Percentiles rank a stretch among this genome's conserved stretches.
These are phyloP conservation scores for Dactylellina parvicollis DNA, from an alignment of 2,329 filamentous ascomycete species.

Conservation along the genomic window DNA sequence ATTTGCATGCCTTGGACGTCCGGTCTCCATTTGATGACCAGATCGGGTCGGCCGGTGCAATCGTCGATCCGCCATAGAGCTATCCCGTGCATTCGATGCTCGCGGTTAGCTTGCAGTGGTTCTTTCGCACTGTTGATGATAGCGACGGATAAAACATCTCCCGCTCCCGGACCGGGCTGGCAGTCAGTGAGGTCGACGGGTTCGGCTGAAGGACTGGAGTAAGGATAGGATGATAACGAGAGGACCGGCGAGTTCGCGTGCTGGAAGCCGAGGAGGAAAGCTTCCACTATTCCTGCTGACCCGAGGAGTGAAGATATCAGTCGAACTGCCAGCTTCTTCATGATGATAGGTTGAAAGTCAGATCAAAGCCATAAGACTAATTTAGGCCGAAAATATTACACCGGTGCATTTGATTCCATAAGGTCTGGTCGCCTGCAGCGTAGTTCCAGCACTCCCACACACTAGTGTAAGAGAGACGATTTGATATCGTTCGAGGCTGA, in stretches of 20 bases:
- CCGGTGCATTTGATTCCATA: too few relatives aligned
- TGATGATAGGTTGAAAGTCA: not conserved
- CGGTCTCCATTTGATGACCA: conserved; percentile 27
- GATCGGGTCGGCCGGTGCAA: conserved; percentile 9
- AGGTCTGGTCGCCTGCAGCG: too few relatives aligned
- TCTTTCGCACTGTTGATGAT: conserved; percentile 27
- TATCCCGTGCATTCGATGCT: conserved; percentile 15
- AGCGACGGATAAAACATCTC: conserved; percentile 20
- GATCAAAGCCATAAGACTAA: too few relatives aligned
- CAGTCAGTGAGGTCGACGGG: conserved; percentile 19
- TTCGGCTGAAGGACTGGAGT: not conserved
- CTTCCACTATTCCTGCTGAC: not conserved
- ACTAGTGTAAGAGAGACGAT: conserved; percentile 10
- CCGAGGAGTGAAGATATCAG: not conserved
- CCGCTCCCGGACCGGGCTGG: conserved; percentile 14
- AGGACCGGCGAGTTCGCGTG: not conserved
- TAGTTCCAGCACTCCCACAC: too few relatives aligned
- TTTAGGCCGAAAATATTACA: too few relatives aligned
- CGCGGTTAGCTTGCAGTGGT: conserved; percentile 6
- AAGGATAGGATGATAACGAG: conserved; percentile 11
- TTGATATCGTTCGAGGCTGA: conserved; percentile 21
- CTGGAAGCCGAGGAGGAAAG: conserved; percentile 34
- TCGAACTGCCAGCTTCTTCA: not conserved
- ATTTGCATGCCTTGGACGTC: conserved; percentile 16
- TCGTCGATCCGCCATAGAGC: conserved; percentile 18